A percentile compares a stretch with the other conserved stretches of the same genome.
Conservation (phyloP, 2,329 filamentous ascomycete species). For the Ophiostoma ips region DNA sequence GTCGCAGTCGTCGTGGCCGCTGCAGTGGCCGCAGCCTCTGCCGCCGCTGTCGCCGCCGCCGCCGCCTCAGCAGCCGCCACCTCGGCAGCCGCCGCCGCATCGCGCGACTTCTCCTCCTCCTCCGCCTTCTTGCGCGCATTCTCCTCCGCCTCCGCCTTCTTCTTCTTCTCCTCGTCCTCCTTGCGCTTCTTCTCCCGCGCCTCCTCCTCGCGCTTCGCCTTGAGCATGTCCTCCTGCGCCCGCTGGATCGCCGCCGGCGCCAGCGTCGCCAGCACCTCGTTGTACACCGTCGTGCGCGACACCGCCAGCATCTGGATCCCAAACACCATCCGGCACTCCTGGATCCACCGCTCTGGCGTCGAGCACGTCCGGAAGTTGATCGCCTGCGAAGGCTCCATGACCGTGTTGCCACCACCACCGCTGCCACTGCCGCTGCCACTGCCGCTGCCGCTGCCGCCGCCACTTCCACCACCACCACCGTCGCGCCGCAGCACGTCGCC, state of each 20-base stretch:
- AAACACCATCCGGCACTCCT: constrained; percentile 81
- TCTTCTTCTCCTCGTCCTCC: constrained; percentile 43
- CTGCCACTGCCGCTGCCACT: too few species aligned
- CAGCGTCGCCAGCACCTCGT: constrained; percentile 52
- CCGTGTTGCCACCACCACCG: constrained; percentile 13
- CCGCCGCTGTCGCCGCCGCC: constrained; percentile 42
- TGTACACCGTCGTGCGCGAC: constrained; percentile 52
- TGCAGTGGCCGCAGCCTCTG: constrained; percentile 42
- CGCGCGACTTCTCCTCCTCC: constrained; percentile 46
- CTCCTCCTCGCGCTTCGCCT: constrained; percentile 43
- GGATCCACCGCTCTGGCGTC: constrained; percentile 70
- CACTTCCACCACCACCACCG: background rate
- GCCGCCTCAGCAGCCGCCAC: constrained; percentile 40
- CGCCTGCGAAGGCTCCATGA: constrained; percentile 55
- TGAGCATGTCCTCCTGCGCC: constrained; percentile 53
- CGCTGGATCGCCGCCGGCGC: constrained; percentile 74
- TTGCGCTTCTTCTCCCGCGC: constrained; percentile 40
- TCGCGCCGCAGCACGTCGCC: constrained; percentile 37
- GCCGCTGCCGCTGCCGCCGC: background rate
- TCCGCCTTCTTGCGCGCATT: constrained; percentile 49
- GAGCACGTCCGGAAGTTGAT: constrained; percentile 59
- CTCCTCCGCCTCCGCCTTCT: constrained; percentile 59
- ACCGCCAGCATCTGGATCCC: constrained; percentile 48
- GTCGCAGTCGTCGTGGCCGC: constrained; percentile 30
- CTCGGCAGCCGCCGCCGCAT: constrained; percentile 38